A percentile compares a stretch with the other conserved stretches of the same genome.
Conservation (phyloP, 371 early-diverging fungal genomes). For the Basidiobolus meristosporus region DNA sequence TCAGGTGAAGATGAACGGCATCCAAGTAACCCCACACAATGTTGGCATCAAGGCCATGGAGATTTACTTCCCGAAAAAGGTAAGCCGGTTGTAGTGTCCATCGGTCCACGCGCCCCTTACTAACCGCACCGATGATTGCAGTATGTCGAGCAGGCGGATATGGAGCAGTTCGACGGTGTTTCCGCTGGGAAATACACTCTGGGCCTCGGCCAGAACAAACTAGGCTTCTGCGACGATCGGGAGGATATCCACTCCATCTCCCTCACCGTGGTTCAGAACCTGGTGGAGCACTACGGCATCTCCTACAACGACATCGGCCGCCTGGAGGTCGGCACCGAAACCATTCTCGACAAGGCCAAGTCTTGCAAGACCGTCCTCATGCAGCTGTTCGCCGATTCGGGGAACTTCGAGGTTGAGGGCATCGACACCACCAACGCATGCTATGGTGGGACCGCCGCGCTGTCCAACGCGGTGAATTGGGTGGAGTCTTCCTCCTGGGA, state of each 20-base stretch:
- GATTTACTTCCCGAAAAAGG: conserved; percentile 82
- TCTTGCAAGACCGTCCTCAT: conserved; percentile 90
- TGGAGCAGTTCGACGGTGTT: conserved; percentile 80
- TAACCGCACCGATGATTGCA: no score
- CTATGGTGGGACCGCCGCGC: conserved; percentile 93
- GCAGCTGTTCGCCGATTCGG: conserved; percentile 78
- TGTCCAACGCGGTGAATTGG: conserved; percentile 95
- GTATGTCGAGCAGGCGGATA: conserved; percentile 71
- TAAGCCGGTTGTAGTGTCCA: no score
- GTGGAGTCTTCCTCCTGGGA: conserved; percentile 85
- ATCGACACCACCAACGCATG: conserved; percentile 97
- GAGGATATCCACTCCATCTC: conserved; percentile 23
- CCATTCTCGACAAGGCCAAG: conserved; percentile 95
- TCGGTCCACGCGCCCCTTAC: no score
- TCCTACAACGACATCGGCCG: conserved; percentile 72
- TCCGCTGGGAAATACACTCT: conserved; percentile 94
- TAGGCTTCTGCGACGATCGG: conserved; percentile 89
- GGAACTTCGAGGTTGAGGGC: conserved; percentile 87
- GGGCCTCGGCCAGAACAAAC: conserved; percentile 87
- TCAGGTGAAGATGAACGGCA: no score
- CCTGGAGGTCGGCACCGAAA: conserved; percentile 97
- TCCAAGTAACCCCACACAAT: no score
- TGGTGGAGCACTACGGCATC: conserved; percentile 83
- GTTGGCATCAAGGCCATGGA: conserved; percentile 87
- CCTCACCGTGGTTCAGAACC: conserved; percentile 38